Evolutionary conservation across 768 basidiomycete species (phyloP), one percentile per base, ranked within the genome.

Genomic region (Russula earlei): DNA sequence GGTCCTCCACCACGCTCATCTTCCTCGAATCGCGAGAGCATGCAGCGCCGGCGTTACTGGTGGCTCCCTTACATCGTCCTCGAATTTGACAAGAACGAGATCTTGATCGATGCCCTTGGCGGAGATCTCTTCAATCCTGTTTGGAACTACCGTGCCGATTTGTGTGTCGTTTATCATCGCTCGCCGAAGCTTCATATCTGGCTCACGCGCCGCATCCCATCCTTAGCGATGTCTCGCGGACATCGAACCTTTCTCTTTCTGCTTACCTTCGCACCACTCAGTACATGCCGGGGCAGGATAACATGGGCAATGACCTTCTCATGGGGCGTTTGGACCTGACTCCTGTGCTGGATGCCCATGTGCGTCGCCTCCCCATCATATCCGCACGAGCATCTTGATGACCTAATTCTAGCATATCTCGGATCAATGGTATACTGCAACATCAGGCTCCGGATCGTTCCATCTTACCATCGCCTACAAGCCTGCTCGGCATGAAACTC

Each of bases 1-100:
- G 72, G 77, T 6, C 79, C 80, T 4, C 71, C 79, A 8, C 67
- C 75, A 12, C 74, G 82, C 47, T 75, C 74, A 44, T 79, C 81
- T 7, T 78, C 80, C 10, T 57, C 57, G 5, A 86, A 90, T 68
- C 80, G 94, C 43, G 95, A 97, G 64, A 93, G 89, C 66, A 74
- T 94, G 68, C 93, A 95, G 68, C 79, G 96, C 62, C 91, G 85
- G 70, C 91, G 93, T 57, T 87, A 84, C 71, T 92, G 91, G 85
- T 87, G 86, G 91, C 78, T 99, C 34, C 96, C 96, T 27, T 98
- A 88, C 64, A 88, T 98, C 67, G 96, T 98, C 40, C 84, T 99
- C 63, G 94, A 97, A 72, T 95, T 94, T 74, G 89, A 92, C 74
- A 92, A 91, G 77, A 98, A 98, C 71, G 94, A 98, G 70, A 84